Base-by-base conservation (phyloP, 2,329 filamentous ascomycete species). In the Fusarium udum region DNA sequence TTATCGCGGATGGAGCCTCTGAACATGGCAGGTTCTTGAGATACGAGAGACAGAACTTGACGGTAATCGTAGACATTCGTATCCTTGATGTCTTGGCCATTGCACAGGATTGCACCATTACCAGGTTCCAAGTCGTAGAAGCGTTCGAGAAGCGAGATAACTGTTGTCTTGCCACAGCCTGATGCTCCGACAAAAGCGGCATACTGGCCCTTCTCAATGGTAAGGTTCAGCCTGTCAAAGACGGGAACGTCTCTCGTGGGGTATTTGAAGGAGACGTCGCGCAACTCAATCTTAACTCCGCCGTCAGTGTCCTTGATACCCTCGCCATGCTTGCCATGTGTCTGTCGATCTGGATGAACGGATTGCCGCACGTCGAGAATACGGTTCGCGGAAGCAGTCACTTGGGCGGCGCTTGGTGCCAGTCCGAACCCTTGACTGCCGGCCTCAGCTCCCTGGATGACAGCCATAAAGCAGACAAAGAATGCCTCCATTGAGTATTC, bases 21-120 rank as follows among this genome's bases (percentile, higher is more conserved):
- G 76, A 93, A 94, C 0, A 95, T 85, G 0, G 90, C 90, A 8
- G 93, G 87, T 76, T 95, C 92, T 80, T 95, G 93, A 7, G 92
- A 89, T 0, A 95, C 93, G 0, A 95, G 87, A 2, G 91, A 91
- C 5, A 95, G 84, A 32, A 88, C 82, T 59, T 86, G 85, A 36
- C 93, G 89, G 78, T 94, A 94, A 18, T 86, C 81, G 64, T 86
- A 86, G 0, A 92, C 85, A 61, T 91, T 88, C 51, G 93, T 78
- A 1, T 84, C 78, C 3, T 83, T 79, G 51, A 94, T 89, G 71
- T 92, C 86, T 49, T 84, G 83, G 6, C 86, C 89, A 77, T 93
- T 91, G 78, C 90, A 88, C 0, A 91, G 82, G 55, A 96, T 90
- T 7, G 83, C 82, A 8, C 94, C 94, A 7, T 85, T 46, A 1